A percentile compares a stretch with the other conserved stretches of the same genome.
phyloP scores from a whole-genome alignment of 192 early-diverging fungal genomes.

The Linnemannia hyalina region DNA sequence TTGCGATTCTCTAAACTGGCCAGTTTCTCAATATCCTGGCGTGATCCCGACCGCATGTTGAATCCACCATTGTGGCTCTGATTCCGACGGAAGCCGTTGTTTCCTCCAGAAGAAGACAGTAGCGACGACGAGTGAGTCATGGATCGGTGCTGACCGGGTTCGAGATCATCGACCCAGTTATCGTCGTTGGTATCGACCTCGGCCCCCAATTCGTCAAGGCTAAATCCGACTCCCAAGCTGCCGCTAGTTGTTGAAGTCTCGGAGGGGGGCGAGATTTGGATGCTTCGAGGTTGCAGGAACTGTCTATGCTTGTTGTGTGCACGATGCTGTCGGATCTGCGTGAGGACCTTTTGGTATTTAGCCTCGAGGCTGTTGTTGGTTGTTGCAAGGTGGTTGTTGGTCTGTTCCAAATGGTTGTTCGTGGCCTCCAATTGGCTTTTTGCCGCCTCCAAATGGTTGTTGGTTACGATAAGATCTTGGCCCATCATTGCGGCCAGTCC shows the following conservation, averaged over 20 bases:
- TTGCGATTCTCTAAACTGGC: constrained; percentile 41
- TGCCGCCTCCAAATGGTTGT: constrained; percentile 21
- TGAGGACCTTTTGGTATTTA: constrained; percentile 33
- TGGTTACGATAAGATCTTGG: constrained; percentile 34
- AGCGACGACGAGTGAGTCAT: constrained; percentile 12
- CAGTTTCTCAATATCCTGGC: constrained; percentile 47
- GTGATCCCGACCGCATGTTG: constrained; percentile 32
- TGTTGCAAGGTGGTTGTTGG: neutral
- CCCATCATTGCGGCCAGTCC: constrained; percentile 42
- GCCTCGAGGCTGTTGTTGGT: constrained; percentile 22
- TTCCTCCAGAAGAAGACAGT: neutral
- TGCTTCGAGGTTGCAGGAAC: constrained; percentile 33
- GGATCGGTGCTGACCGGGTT: constrained; percentile 9
- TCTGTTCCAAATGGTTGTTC: constrained; percentile 1
- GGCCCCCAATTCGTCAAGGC: neutral
- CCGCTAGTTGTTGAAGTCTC: neutral
- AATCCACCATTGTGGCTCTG: neutral
- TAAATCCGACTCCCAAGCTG: neutral
- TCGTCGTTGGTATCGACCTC: constrained; percentile 33
- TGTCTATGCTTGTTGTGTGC: constrained; percentile 32
- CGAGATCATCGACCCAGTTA: constrained; percentile 54
- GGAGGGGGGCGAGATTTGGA: constrained; percentile 37
- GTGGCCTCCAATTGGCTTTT: neutral
- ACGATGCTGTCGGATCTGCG: constrained; percentile 44
- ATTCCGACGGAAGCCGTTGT: constrained; percentile 30